Percentiles rank a stretch among this genome's conserved stretches.
Conservation (phyloP, 208 protist species). For the Trypanosoma mega region DNA sequence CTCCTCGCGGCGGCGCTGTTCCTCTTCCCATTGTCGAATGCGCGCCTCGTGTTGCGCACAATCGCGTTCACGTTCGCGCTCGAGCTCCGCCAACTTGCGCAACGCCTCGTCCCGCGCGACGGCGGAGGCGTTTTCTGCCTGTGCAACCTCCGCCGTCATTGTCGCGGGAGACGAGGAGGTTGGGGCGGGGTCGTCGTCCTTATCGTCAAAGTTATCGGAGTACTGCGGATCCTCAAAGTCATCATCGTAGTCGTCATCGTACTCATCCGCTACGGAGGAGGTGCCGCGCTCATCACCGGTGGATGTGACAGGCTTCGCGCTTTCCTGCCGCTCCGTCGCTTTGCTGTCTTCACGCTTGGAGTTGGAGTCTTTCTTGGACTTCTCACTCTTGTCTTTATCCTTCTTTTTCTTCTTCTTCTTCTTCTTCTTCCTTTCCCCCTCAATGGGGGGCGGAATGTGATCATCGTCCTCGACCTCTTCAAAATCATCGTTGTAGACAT, state of each 20-base stretch:
- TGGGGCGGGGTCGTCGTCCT: conserved; percentile 37
- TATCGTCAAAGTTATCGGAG: conserved; percentile 73
- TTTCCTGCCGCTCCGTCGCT: not conserved
- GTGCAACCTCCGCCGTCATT: conserved; percentile 28
- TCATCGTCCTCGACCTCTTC: conserved; percentile 52
- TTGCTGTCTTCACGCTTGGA: conserved; percentile 17
- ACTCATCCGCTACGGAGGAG: conserved; percentile 1
- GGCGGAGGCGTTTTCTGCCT: conserved; percentile 38
- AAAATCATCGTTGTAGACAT: conserved; percentile 27
- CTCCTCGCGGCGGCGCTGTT: conserved; percentile 28
- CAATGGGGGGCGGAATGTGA: conserved; percentile 32
- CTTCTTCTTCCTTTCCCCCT: conserved; percentile 22
- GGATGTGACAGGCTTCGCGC: not conserved
- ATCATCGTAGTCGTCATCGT: conserved; percentile 27
- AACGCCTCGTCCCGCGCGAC: conserved; percentile 34
- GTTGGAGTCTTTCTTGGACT: conserved; percentile 23
- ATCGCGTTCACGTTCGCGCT: not conserved
- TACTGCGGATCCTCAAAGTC: conserved; percentile 40
- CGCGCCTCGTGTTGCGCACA: conserved; percentile 30
- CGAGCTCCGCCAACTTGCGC: conserved; percentile 32
- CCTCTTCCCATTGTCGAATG: conserved; percentile 35
- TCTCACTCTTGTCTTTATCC: conserved; percentile 26
- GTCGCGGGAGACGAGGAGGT: conserved; percentile 7
- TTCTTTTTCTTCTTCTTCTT: conserved; percentile 28
- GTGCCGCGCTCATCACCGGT: not conserved